Evolutionary conservation across 208 protist species (phyloP), one percentile per base, ranked within the genome.

Genomic region (Leishmania arabica): DNA sequence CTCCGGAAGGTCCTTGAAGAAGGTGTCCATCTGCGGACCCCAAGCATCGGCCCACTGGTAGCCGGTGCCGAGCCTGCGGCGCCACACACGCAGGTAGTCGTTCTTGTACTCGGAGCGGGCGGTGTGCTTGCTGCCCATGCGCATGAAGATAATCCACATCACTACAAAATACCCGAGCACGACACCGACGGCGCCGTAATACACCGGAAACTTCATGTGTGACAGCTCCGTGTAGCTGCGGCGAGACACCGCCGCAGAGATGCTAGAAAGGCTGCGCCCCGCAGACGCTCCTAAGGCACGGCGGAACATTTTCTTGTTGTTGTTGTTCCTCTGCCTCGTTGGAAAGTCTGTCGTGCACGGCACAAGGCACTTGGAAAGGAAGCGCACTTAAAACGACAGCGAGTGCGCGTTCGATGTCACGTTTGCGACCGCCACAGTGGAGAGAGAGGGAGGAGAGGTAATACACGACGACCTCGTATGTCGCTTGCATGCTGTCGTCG

Each of bases 31-130:
- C 85, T 94, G 83, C 70, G 89, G 90, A 75, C 94, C 94, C 92
- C 92, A 96, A 31, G 91, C 94, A 77, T 97, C 94, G 77, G 94
- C 80, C 94, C 94, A 97, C 90, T 95, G 82, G 88, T 97, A 97
- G 84, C 94, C 94, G 34, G 90, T 95, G 86, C 94, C 94, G 68
- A 97, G 84, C 84, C 95, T 96, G 84, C 92, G 89, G 83, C 88
- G 86, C 94, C 94, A 97, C 75, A 96, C 91, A 76, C 92, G 91
- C 78, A 96, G 75, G 87, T 92, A 92, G 75, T 97, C 91, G 27
- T 89, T 75, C 90, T 97, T 97, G 88, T 92, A 96, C 84, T 91
- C 86, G 62, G 82, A 73, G 77, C 88, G 88, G 27, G 47, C 51
- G 11, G 87, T 82, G 37, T 89, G 84, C 17, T 82, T 79, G 74